phyloP scores from a whole-genome alignment of 352 stramenopile species.

The Pythium guiyangense region DNA sequence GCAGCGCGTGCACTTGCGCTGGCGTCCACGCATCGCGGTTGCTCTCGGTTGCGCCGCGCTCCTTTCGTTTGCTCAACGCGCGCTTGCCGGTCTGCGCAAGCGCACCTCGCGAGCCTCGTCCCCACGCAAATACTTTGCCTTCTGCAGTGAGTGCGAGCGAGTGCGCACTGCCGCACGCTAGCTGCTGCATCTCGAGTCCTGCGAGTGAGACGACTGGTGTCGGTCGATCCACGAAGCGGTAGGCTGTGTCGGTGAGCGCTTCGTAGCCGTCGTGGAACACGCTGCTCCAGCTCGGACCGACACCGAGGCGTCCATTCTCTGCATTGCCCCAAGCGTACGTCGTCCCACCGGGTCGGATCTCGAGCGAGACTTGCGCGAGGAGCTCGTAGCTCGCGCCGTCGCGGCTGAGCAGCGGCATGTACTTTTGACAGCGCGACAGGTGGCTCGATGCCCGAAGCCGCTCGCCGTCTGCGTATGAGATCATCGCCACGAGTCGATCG shows the following conservation, averaged over 20 bases:
- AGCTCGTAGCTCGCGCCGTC: slow-evolving; percentile 30
- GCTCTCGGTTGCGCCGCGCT: background rate
- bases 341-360: slow-evolving; percentile 41
- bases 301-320: slow-evolving; percentile 49
- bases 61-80: slow-evolving; percentile 1
- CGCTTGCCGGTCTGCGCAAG: slow-evolving; percentile 24
- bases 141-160: slow-evolving; percentile 44
- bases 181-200: slow-evolving; percentile 41
- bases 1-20: slow-evolving; percentile 32
- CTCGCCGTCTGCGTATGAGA: slow-evolving; percentile 23
- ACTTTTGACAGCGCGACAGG: slow-evolving; percentile 15
- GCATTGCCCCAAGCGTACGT: slow-evolving; percentile 65
- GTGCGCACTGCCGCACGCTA: slow-evolving; percentile 47
- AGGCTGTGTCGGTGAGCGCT: slow-evolving; percentile 57
- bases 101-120: slow-evolving; percentile 39
- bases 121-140: slow-evolving; percentile 60
- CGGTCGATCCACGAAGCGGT: slow-evolving; percentile 43
- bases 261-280: slow-evolving; percentile 66
- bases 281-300: slow-evolving; percentile 20
- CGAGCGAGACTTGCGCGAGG: slow-evolving; percentile 38
- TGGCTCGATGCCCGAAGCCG: slow-evolving; percentile 22
- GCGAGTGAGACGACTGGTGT: slow-evolving; percentile 36
- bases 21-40: slow-evolving; percentile 36
- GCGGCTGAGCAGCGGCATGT: slow-evolving; percentile 24
- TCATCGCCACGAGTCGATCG: slow-evolving; percentile 25